Base-by-base conservation (phyloP, 306 rosid species). In the Acmispon strigosus region DNA sequence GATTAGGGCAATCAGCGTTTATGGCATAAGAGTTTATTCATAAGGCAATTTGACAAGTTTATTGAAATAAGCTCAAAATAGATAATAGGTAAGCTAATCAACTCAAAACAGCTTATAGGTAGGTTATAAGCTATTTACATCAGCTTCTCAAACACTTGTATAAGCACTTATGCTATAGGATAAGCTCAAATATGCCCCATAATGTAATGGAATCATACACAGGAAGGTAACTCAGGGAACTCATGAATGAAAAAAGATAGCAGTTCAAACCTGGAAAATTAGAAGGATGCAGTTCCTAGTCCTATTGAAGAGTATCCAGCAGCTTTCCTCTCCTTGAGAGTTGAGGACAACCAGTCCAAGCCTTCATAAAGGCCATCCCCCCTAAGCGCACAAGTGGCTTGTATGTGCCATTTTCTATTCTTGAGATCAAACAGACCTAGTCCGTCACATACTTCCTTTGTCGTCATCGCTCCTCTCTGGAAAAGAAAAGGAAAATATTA, bases 281-380 rank as follows among this genome's bases (percentile, higher is more conserved):
- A 94, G 84, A 94, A 91, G 10, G 99, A 87, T 22, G 96, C 86
- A 66, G 99, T 70, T 67, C 99, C 99, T 4, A 89, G 86, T 27
- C 97, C 99, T 9, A 89, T 86, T 50, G 99, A 94, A 65, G 97
- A 91, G 86, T 87, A 94, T 79, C 97, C 97, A 41, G 96, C 91
- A 73, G 97, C 97, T 63, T 76, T 87, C 85, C 86, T 94, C 81
- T 94, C 99, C 84, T 94, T 94, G 66, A 91, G 87, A n/a, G 97
- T 94, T 78, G 87, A 78, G 55, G 97, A 88, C 75, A 94, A 80
- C 99, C 99, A 94, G 69, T 94, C 99, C 86, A 94, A 79, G 39
- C 99, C 99, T 81, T 94, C 99, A 50, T 94, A 94, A 70, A 94
- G 99, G n/a, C 99, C 99, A 72, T 94, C 99, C 8, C 99, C 99